These are phyloP conservation scores for Mollisia scopiformis DNA, from an alignment of 2,329 filamentous ascomycete species.

Conservation along the genomic window DNA sequence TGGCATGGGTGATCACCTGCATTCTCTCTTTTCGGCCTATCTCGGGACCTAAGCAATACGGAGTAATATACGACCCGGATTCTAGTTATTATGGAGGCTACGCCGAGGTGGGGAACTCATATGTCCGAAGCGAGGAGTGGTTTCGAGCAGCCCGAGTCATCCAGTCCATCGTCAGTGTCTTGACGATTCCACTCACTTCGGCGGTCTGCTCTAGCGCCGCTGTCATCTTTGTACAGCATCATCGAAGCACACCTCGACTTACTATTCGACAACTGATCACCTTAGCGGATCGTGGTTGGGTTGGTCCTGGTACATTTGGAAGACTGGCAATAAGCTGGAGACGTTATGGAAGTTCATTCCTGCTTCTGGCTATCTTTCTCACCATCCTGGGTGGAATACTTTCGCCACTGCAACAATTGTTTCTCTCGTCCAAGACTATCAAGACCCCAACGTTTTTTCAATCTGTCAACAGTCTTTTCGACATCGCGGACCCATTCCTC, in stretches of 20 bases:
- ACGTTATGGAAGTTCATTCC: slow-evolving; percentile 27
- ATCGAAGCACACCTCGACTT: slow-evolving; percentile 18
- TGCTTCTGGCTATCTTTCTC: slow-evolving; percentile 28
- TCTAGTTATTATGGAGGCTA: neutral
- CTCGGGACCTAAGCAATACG: neutral
- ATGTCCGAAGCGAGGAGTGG: slow-evolving; percentile 13
- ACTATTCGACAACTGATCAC: slow-evolving; percentile 27
- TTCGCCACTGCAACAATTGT: slow-evolving; percentile 31
- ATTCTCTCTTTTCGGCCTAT: neutral
- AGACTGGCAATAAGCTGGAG: slow-evolving; percentile 17
- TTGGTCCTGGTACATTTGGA: slow-evolving; percentile 8
- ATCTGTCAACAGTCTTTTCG: neutral
- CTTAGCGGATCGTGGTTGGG: slow-evolving; percentile 31
- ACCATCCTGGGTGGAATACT: slow-evolving; percentile 27
- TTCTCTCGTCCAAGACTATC: slow-evolving; percentile 14
- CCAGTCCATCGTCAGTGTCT: slow-evolving; percentile 24
- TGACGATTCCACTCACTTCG: slow-evolving; percentile 30
- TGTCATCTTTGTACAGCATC: slow-evolving; percentile 29
- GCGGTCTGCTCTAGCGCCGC: slow-evolving; percentile 31
- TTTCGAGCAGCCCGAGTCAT: slow-evolving; percentile 25
- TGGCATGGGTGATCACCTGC: neutral
- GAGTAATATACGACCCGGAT: neutral
- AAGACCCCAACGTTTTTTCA: neutral
- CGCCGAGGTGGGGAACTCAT: neutral
- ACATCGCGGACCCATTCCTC: neutral